Evolutionary conservation across 2,329 filamentous ascomycete genomes (phyloP), one percentile per base, ranked within the genome.

Genomic region (Verticillium nubilum): DNA sequence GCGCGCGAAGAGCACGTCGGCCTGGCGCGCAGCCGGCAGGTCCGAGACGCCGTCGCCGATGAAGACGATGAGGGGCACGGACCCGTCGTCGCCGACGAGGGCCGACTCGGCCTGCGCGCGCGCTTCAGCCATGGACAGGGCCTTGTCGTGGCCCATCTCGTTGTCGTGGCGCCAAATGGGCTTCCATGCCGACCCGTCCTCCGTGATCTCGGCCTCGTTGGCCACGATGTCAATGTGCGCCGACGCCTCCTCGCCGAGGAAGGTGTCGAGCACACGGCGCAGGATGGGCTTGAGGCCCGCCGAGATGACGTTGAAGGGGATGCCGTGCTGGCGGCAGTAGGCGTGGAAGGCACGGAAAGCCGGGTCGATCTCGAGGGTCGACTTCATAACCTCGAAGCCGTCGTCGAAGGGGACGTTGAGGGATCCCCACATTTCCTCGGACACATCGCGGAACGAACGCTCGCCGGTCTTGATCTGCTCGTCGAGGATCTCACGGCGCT

Each of bases 11-110:
- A 90, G 80, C 0, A 89, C 83, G 67, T 89, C 87, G 1, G 86
- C 85, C 67, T 89, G 80, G 29, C 85, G 77, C 1, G 87, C 86
- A 2, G 86, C 86, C 0, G 87, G 80, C 1, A 89, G 77, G 67
- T 89, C 87, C 0, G 84, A 87, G 5, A 89, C 85, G 25, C 86
- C 87, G 67, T 89, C 87, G 55, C 87, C 86, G 64, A 89, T 88
- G 73, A 89, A 90, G 57, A 89, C 76, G 64, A 89, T 87, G 57
- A 89, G 74, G 0, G 86, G 86, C 54, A 88, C 80, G 2, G 84
- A 83, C 59, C 82, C 85, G 60, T 88, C 83, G 17, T 83, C 81
- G 61, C 79, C 81, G 54, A 80, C 74, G 4, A 83, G 70, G 62
- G 81, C 75, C 25, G n/a, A 23, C 54, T 56, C 54, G 25, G 19